Conservation (phyloP, 2,329 filamentous ascomycete species). For the Calonectria crousiana region DNA sequence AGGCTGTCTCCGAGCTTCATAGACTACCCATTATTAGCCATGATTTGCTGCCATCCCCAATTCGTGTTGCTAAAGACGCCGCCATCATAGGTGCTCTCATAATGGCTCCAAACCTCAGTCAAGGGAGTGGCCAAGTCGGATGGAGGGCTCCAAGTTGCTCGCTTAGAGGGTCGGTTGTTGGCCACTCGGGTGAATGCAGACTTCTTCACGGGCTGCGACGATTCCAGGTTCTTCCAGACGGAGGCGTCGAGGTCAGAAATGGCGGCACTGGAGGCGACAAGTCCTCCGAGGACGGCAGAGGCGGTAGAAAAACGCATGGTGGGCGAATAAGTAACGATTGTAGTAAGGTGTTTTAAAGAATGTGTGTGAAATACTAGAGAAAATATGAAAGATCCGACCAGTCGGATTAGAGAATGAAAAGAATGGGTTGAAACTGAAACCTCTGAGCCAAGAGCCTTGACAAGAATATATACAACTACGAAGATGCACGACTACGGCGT, state of each 20-base stretch:
- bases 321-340: neutral
- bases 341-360: neutral
- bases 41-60: constrained; percentile 48
- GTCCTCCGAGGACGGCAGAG: constrained; percentile 15
- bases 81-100: constrained; percentile 30
- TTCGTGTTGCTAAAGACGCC: constrained; percentile 40
- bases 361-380: neutral
- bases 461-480: neutral
- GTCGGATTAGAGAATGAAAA: constrained; percentile 15
- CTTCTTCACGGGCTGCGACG: constrained; percentile 5
- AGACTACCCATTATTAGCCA: constrained; percentile 48
- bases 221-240: constrained; percentile 33
- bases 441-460: neutral
- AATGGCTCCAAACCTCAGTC: constrained; percentile 34
- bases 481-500: neutral
- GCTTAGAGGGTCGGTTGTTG: constrained; percentile 34
- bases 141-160: constrained; percentile 36
- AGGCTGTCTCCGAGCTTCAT: neutral
- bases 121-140: constrained; percentile 24
- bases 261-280: constrained; percentile 21
- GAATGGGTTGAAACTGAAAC: neutral
- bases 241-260: constrained; percentile 33
- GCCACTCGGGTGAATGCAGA: neutral
- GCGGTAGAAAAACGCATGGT: constrained; percentile 12
- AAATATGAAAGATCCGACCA: constrained; percentile 11